Evolutionary conservation across 2,329 filamentous ascomycete species (phyloP).

Genomic region (Microcera coccophila): DNA sequence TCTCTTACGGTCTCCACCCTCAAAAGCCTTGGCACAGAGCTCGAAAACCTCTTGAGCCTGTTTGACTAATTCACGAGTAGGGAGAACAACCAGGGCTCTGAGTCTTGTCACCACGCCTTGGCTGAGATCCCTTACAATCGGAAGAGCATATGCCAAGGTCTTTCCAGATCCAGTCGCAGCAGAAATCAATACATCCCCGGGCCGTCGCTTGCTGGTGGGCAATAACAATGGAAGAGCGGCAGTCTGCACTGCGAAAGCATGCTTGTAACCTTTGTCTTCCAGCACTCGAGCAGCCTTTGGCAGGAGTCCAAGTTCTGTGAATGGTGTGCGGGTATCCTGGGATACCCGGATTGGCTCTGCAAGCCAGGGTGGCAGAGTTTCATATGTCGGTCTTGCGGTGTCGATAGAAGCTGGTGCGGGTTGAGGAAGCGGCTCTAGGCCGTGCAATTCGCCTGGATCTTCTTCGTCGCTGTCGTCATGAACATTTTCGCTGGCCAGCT

Average conservation of each 20-base stretch:
- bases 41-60: slow-evolving; percentile 80
- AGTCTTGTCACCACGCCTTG: slow-evolving; percentile 61
- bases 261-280: slow-evolving; percentile 50
- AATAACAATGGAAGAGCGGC: slow-evolving; percentile 72
- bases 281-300: slow-evolving; percentile 59
- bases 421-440: slow-evolving; percentile 77
- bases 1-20: slow-evolving; percentile 55
- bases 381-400: slow-evolving; percentile 62
- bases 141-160: slow-evolving; percentile 85
- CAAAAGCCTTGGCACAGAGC: slow-evolving; percentile 62
- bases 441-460: slow-evolving; percentile 53
- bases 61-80: slow-evolving; percentile 83
- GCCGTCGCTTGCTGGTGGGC: slow-evolving; percentile 55
- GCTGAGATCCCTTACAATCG: slow-evolving; percentile 74
- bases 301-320: slow-evolving; percentile 60
- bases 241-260: slow-evolving; percentile 44
- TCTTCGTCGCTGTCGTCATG: slow-evolving; percentile 31
- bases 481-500: slow-evolving; percentile 42
- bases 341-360: slow-evolving; percentile 68
- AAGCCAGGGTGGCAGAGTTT: slow-evolving; percentile 78
- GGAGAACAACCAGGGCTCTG: slow-evolving; percentile 79
- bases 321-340: slow-evolving; percentile 56
- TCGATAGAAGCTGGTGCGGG: slow-evolving; percentile 59
- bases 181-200: slow-evolving; percentile 81
- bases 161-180: slow-evolving; percentile 96